These are phyloP conservation scores for Glycine tomentella DNA, from an alignment of 306 rosid genomes.

Conservation along the genomic window DNA sequence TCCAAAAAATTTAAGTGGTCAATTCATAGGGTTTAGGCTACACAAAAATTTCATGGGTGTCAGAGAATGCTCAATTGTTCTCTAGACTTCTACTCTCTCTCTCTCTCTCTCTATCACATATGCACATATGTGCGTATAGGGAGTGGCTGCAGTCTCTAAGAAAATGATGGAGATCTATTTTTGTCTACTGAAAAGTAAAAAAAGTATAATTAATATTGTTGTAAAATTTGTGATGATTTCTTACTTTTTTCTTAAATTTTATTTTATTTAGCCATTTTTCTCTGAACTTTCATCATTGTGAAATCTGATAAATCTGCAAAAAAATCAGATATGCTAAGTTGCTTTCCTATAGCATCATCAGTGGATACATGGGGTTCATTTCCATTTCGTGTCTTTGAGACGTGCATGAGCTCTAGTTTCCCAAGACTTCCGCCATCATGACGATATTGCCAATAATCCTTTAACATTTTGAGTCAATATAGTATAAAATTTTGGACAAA, in stretches of 20 bases:
- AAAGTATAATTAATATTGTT: conserved; percentile 48
- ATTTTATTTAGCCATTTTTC: conserved; percentile 47
- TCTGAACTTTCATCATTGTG: conserved; percentile 65
- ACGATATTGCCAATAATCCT: conserved; percentile 39
- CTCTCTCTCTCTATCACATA: neutral
- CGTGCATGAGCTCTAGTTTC: conserved; percentile 62
- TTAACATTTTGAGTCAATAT: conserved; percentile 30
- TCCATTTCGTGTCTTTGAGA: conserved; percentile 45
- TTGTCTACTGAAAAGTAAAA: conserved; percentile 60
- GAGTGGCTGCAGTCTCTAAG: conserved; percentile 70
- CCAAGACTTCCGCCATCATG: conserved; percentile 43
- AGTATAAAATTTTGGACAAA: neutral
- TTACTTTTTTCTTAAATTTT: conserved; percentile 39
- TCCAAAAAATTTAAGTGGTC: neutral
- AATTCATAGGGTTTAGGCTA: conserved; percentile 40
- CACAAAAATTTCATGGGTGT: conserved; percentile 46
- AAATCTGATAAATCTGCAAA: conserved; percentile 73
- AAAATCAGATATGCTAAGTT: conserved; percentile 57
- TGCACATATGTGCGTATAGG: conserved; percentile 1
- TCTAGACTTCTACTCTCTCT: conserved; percentile 43
- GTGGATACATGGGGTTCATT: conserved; percentile 41
- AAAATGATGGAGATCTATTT: conserved; percentile 73
- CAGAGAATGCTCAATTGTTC: conserved; percentile 52
- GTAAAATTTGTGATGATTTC: conserved; percentile 66
- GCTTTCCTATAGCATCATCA: conserved; percentile 58